A percentile compares a stretch with the other conserved stretches of the same genome.
Conservation (phyloP, 2,329 filamentous ascomycete species). For the Hypomyces perniciosus region DNA sequence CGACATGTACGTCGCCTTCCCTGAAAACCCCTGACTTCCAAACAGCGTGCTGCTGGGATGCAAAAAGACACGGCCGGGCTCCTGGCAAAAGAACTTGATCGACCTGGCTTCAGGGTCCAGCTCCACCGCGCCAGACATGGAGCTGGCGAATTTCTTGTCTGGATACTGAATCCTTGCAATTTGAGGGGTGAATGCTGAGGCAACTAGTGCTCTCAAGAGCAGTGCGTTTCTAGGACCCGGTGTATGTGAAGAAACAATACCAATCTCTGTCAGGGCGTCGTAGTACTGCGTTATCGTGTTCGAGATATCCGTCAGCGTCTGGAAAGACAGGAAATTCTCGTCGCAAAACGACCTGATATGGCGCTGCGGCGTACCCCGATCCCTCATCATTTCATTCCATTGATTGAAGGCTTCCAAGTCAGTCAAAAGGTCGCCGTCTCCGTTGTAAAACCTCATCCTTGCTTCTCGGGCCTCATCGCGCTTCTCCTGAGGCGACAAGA, state of each 20-base stretch:
- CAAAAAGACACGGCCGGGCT: slow-evolving; percentile 83
- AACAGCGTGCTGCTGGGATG: slow-evolving; percentile 88
- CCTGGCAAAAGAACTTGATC: slow-evolving; percentile 88
- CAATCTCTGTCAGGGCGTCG: slow-evolving; percentile 76
- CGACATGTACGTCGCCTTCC: slow-evolving; percentile 69
- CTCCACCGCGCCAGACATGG: slow-evolving; percentile 82
- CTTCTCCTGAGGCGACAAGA: slow-evolving; percentile 75
- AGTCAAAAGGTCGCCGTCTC: slow-evolving; percentile 82
- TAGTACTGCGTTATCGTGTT: slow-evolving; percentile 84
- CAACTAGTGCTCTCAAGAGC: slow-evolving; percentile 64
- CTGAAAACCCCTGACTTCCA: slow-evolving; percentile 70
- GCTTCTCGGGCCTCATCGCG: slow-evolving; percentile 76
- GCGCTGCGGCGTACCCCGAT: slow-evolving; percentile 49
- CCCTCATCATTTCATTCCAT: slow-evolving; percentile 64
- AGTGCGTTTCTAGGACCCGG: slow-evolving; percentile 31
- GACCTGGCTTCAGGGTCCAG: slow-evolving; percentile 86
- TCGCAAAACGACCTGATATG: slow-evolving; percentile 73
- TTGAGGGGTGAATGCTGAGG: slow-evolving; percentile 74
- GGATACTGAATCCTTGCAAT: slow-evolving; percentile 89
- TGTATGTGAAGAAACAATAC: slow-evolving; percentile 54
- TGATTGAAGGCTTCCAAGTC: slow-evolving; percentile 79
- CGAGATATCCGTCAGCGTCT: slow-evolving; percentile 81
- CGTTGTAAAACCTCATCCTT: slow-evolving; percentile 64
- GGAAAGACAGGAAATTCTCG: slow-evolving; percentile 74
- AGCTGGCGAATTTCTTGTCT: slow-evolving; percentile 88